Evolutionary conservation across 495 filamentous ascomycete genomes (phyloP), one percentile per base, ranked within the genome.

Genomic region (Arthonia radiata): DNA sequence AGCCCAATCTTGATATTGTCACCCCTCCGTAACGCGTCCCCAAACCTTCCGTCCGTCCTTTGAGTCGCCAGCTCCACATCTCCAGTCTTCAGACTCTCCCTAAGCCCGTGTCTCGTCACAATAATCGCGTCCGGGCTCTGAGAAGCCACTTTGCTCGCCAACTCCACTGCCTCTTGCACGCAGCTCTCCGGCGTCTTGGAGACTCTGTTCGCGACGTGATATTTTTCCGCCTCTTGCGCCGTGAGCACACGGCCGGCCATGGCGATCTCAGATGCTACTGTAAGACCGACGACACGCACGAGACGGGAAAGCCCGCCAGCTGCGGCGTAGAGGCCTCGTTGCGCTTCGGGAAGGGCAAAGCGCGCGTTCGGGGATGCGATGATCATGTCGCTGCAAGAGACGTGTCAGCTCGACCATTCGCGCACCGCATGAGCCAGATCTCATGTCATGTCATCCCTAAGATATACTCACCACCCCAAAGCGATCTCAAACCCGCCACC

Each of bases 81-180:
- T 1, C 23, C 36, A 11, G 33, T 37, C 26, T 44, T 39, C 33
- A 30, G 37, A 7, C 36, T 31, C 23, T 39, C 34, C 29, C 29
- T 34, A 29, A 44, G 24, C n/a, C 26, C 40, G 4, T 32, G 32
- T 16, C 41, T 24, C 14, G 41, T 44, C 15, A 44, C 41, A 21
- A 44, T 36, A n/a, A 33, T 52, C 23, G 62, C 56, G 38, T 83
- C 76, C 5, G 74, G 77, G n/a, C n/a, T n/a, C n/a, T n/a, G n/a
- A n/a, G n/a, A n/a, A n/a, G n/a, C n/a, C n/a, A n/a, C n/a, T n/a
- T n/a, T 29, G 29, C 18, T 40, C 38, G 2, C 24, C 10, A 1
- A 17, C 16, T 10, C 4, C 22, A 22, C 13, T 18, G 12, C 14
- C 15, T 26, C 19, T 19, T 16, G 39, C 34, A 6, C 53, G 43